Evolutionary conservation across 1,139 yeast species (phyloP).

Genomic region (Casaregolazyma lundiana): DNA sequence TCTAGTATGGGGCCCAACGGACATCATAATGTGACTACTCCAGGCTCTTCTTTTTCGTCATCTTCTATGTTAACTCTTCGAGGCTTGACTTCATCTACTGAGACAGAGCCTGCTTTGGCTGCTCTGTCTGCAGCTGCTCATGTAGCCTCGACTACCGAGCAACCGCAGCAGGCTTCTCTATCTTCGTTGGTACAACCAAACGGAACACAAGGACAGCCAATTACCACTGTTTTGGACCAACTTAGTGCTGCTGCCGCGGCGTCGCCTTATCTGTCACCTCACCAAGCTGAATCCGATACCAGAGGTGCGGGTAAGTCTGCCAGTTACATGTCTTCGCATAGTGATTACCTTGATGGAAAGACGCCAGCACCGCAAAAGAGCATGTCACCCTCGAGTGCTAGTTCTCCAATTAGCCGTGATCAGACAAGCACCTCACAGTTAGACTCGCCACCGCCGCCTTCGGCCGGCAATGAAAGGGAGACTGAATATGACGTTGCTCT

Average conservation of each 20-base stretch:
- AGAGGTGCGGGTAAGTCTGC: constrained; percentile 8
- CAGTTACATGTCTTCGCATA: not conserved
- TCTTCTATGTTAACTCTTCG: not conserved
- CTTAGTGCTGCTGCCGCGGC: constrained; percentile 25
- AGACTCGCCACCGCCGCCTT: not conserved
- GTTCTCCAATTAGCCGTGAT: not conserved
- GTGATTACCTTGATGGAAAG: not conserved
- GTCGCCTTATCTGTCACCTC: constrained; percentile 26
- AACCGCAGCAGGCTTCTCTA: not conserved
- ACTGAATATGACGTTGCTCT: constrained; percentile 3
- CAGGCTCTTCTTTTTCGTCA: constrained; percentile 1
- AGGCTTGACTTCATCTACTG: constrained; percentile 2
- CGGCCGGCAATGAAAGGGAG: not conserved
- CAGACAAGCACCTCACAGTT: not conserved
- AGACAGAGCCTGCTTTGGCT: constrained; percentile 7
- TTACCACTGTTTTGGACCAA: constrained; percentile 21
- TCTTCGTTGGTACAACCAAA: not conserved
- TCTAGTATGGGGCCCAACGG: constrained; percentile 1
- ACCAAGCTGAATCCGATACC: constrained; percentile 23
- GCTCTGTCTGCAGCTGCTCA: constrained; percentile 8
- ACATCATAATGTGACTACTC: not conserved
- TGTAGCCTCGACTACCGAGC: constrained; percentile 4
- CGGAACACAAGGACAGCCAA: not conserved
- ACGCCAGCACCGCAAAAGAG: not conserved
- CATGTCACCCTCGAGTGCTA: constrained; percentile 3